Conservation (phyloP, 202 grass and related monocot species). For the Tripidium arundinaceum region DNA sequence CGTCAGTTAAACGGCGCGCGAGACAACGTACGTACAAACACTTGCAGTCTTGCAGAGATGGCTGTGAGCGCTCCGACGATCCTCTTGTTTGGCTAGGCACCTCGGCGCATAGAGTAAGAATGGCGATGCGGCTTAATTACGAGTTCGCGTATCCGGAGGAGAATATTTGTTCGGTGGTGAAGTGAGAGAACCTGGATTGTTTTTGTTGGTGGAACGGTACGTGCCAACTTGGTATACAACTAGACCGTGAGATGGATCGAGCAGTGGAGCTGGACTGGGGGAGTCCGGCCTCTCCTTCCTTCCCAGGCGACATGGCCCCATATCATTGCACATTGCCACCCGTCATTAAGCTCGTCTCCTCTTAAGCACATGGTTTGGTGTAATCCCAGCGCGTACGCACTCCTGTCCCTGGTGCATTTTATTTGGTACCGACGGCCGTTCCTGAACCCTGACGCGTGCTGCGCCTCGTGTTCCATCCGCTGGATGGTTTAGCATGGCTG, state of each 20-base stretch:
- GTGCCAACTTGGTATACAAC: conserved; percentile 15
- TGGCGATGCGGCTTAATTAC: too few relatives aligned
- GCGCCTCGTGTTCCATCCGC: not conserved
- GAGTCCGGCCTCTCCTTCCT: too few relatives aligned
- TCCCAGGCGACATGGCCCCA: not conserved
- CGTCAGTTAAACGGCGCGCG: too few relatives aligned
- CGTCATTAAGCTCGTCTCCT: not conserved
- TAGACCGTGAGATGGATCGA: not conserved
- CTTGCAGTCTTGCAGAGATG: too few relatives aligned
- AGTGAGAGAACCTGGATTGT: too few relatives aligned
- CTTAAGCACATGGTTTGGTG: conserved; percentile 13
- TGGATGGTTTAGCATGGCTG: not conserved
- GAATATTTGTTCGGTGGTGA: conserved; percentile 44
- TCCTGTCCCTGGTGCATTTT: too few relatives aligned
- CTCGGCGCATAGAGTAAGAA: too few relatives aligned
- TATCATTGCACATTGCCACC: conserved; percentile 7
- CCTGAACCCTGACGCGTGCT: not conserved
- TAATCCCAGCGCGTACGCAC: not conserved
- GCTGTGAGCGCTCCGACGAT: too few relatives aligned
- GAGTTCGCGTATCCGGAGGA: not conserved
- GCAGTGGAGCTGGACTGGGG: too few relatives aligned
- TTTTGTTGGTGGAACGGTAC: not conserved
- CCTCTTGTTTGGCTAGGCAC: too few relatives aligned
- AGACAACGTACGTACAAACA: not conserved
- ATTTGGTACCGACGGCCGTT: not conserved